Conservation (phyloP, 306 rosid genomes). For the Castanea mollissima region DNA sequence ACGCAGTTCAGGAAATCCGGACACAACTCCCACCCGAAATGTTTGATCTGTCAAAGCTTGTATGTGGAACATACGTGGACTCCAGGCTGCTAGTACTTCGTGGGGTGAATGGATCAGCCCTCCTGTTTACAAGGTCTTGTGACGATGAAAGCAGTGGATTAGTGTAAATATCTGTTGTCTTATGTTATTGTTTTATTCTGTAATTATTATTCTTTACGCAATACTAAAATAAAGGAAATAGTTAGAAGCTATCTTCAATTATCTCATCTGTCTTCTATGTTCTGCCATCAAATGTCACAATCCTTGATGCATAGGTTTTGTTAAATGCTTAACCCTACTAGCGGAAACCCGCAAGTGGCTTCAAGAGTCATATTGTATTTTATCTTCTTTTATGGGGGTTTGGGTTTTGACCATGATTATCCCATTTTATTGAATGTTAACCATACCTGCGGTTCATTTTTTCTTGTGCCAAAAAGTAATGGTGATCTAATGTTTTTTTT, state of each 20-base stretch:
- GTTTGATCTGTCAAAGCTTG: constrained; percentile 86
- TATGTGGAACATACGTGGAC: constrained; percentile 93
- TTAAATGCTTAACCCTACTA: too few species aligned
- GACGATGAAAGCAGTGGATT: constrained; percentile 38
- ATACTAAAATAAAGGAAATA: background rate
- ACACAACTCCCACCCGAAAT: constrained; percentile 83
- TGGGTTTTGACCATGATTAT: too few species aligned
- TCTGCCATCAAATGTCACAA: background rate
- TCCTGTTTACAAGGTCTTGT: constrained; percentile 83
- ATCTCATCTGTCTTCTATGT: too few species aligned
- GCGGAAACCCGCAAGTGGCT: too few species aligned
- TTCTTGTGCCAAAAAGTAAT: too few species aligned
- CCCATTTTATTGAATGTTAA: too few species aligned
- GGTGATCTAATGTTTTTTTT: too few species aligned
- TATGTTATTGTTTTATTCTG: background rate
- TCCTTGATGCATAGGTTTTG: too few species aligned
- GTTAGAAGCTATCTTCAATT: background rate
- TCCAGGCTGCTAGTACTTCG: constrained; percentile 78
- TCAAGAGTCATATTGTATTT: too few species aligned
- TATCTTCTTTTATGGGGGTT: too few species aligned
- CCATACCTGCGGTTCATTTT: too few species aligned
- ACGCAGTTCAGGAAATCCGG: constrained; percentile 67
- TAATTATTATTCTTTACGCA: background rate
- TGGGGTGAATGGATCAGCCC: constrained; percentile 93
- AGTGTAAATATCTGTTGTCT: background rate